Base-by-base conservation (phyloP, 768 basidiomycete species). In the Russula foetens region DNA sequence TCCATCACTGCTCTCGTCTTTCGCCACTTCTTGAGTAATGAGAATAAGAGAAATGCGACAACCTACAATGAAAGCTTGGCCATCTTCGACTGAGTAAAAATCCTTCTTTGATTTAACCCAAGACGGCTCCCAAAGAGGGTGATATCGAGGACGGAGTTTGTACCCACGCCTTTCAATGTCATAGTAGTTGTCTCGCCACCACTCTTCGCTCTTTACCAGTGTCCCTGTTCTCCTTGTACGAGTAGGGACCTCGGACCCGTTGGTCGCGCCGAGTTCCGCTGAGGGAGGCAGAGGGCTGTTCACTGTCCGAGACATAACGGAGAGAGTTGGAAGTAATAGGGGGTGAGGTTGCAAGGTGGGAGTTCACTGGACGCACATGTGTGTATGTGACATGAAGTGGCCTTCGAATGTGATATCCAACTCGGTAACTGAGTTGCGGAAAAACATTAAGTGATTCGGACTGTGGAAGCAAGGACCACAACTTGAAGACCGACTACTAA, bases 1-100 rank as follows among this genome's bases (percentile, higher is more conserved):
- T 63, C 60, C 54, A 63, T 63, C 19, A 63, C 59, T 15, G 59
- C 59, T 41, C 59, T 52, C 41, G 47, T 51, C 63, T 63, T 35
- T 31, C 14, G 17, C 15, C 19, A 19, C 29, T 15, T 4, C 4
- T 29, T 61, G 31, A 54, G 33, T 14, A n/a, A 41, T 1, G 4
- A 19, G 26, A 14, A 7, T 2, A 2, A 39, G 15, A 12, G 3
- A 7, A 45, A 49, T n/a, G 29, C 14, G n/a, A 47, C 17, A 15
- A 21, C 59, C 50, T 56, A 62, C 50, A 26, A 62, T 62, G 8
- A 28, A 53, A 58, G 50, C 11, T 53, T 62, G 60, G 4, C 60
- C 60, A 26, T 62, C 60, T 45, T 62, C 60, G 6, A 39, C 39
- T 15, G 31, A 14, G 38, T 46, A 62, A 45, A 62, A 62, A 15